Conservation (phyloP, 148 eudicot species). For the Rhododendron henanense region DNA sequence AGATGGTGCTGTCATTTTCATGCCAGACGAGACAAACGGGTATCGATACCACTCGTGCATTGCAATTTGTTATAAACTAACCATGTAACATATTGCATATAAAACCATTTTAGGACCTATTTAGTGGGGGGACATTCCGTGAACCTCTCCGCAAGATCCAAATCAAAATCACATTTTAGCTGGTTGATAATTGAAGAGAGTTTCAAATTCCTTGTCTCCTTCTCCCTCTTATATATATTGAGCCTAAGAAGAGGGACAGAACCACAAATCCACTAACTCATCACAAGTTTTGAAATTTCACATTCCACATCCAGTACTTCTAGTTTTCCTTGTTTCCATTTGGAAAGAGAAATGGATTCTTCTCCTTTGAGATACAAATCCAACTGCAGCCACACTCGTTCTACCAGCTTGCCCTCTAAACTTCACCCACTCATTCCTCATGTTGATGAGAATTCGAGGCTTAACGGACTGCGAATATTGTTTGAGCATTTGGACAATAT, state of each 20-base stretch:
- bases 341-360: neutral
- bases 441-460: constrained; percentile 12
- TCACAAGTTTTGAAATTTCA: neutral
- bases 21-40: neutral
- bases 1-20: neutral
- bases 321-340: neutral
- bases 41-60: neutral
- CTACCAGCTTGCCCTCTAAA: constrained; percentile 18
- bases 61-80: neutral
- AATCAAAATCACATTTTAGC: neutral
- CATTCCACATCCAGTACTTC: neutral
- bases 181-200: neutral
- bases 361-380: constrained; percentile 5
- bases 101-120: neutral
- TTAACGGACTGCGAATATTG: neutral
- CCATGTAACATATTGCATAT: neutral
- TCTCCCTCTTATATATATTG: neutral
- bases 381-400: constrained; percentile 15
- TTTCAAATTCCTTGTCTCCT: neutral
- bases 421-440: constrained; percentile 14
- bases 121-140: neutral
- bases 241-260: neutral
- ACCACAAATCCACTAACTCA: neutral
- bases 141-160: neutral
- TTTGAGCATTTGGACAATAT: constrained; percentile 21